A percentile compares a stretch with the other conserved stretches of the same genome.
Conservation (phyloP, 208 protist species). For the Leishmania braziliensis region DNA sequence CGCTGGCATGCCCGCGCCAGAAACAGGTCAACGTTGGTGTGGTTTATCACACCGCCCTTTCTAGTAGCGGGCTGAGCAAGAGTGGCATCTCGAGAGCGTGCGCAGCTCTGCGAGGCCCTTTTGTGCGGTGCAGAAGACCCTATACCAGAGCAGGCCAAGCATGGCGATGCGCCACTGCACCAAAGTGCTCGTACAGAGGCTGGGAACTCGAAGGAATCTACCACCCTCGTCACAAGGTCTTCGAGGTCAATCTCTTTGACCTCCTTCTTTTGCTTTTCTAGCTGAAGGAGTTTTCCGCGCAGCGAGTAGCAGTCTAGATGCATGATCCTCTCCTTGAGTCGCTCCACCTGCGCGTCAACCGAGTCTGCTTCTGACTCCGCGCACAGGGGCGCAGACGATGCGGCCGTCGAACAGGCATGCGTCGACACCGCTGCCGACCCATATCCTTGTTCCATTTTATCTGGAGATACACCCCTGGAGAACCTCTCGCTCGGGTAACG, state of each 20-base stretch:
- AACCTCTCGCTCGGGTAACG: not conserved
- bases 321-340: constrained; percentile 36
- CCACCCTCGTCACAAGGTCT: constrained; percentile 27
- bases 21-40: constrained; percentile 54
- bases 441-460: not conserved
- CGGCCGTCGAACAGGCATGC: constrained; percentile 1
- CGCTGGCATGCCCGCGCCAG: constrained; percentile 57
- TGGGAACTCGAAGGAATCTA: constrained; percentile 53
- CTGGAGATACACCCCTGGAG: not conserved
- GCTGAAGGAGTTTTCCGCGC: constrained; percentile 54
- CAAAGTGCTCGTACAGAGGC: constrained; percentile 60
- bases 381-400: too few species aligned
- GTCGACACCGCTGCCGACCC: constrained; percentile 3
- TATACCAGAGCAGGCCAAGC: not conserved
- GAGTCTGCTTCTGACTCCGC: constrained; percentile 14
- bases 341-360: constrained; percentile 55
- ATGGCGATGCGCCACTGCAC: not conserved
- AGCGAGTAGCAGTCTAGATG: constrained; percentile 50
- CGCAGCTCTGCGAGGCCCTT: not conserved
- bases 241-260: constrained; percentile 46
- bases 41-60: constrained; percentile 33
- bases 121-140: not conserved
- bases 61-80: constrained; percentile 12
- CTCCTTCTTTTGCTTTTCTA: constrained; percentile 56
- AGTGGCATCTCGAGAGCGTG: not conserved